Percentiles rank a stretch among this genome's conserved stretches.
phyloP scores from a whole-genome alignment of 2,329 filamentous ascomycete species.

The Fusarium ambrosium region DNA sequence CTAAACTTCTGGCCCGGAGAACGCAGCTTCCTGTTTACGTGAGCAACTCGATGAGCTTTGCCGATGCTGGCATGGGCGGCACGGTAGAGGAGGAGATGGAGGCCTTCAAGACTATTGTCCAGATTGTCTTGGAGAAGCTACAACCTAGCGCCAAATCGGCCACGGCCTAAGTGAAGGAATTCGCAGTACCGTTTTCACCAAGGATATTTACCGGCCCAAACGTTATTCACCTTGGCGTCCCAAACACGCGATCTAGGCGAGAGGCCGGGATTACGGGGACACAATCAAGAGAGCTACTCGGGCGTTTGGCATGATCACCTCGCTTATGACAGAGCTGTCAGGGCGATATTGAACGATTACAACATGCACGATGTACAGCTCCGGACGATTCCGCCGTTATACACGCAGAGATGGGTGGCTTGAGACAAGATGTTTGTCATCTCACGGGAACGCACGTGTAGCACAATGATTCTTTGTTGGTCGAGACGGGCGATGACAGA shows the following conservation, averaged over 20 bases:
- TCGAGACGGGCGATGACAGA: neutral
- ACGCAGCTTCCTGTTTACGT: conserved; percentile 86
- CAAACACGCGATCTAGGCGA: neutral
- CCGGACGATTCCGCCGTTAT: conserved; percentile 32
- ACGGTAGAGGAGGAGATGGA: conserved; percentile 96
- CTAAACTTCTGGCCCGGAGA: conserved; percentile 84
- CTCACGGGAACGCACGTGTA: conserved; percentile 31
- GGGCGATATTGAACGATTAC: conserved; percentile 34
- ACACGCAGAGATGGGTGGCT: conserved; percentile 32
- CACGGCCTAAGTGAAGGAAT: neutral
- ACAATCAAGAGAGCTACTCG: conserved; percentile 1
- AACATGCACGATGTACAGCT: conserved; percentile 30
- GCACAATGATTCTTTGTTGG: conserved; percentile 17
- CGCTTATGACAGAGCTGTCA: conserved; percentile 34
- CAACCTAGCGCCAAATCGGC: conserved; percentile 29
- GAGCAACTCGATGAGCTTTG: conserved; percentile 86
- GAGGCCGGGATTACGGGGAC: neutral
- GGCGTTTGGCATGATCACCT: conserved; percentile 3
- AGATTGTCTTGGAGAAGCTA: conserved; percentile 66
- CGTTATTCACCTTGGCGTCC: neutral
- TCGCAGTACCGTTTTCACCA: neutral
- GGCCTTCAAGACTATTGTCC: conserved; percentile 80
- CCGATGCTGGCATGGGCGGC: conserved; percentile 79
- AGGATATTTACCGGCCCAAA: neutral
- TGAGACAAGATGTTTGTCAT: conserved; percentile 43